Base-by-base conservation (phyloP, 2,329 filamentous ascomycete species). In the Phialocephala subalpina region DNA sequence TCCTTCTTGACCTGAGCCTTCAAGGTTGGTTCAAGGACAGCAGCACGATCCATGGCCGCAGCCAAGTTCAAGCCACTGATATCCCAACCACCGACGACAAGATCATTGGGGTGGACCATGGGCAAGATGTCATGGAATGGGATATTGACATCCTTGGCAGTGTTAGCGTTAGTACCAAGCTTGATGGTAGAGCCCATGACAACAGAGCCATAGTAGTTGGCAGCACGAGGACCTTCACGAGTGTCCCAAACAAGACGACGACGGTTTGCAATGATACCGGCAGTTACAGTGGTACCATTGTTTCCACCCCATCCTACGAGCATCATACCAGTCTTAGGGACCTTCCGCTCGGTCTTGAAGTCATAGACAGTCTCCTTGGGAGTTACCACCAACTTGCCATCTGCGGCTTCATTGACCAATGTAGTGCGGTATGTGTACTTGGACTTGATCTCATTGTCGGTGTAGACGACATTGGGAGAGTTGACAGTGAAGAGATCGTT, bases 161-260 rank as follows among this genome's bases (percentile, higher is more conserved):
- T 97, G 81, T 91, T 88, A 75, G 88, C 86, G 76, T 98, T 93
- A 53, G 91, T 92, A 65, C 96, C 96, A 68, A 99, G 90, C 87
- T 98, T 99, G 83, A 97, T 90, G 72, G 96, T 99, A 22, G 96
- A 98, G 70, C 91, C 87, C 96, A 99, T 98, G 81, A 98, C 88
- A 74, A 98, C 89, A 64, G 96, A 99, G 76, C 96, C 96, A 80
- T 97, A 99, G 88, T 98, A 99, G 83, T 99, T 99, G 81, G 96
- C 91, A 71, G 87, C 84, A 70, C 89, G 93, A 73, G 87, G 83
- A 61, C 94, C 94, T 81, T 97, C 93, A 77, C 95, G 94, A 75
- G 96, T 98, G 71, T 97, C 93, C 96, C 96, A 99, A 68, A 85
- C 84, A 66, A 98, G 87, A 66, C 88, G 86, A 74, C 90, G 92